Conservation (phyloP, 1,139 yeast species). For the Geotrichum reessii region DNA sequence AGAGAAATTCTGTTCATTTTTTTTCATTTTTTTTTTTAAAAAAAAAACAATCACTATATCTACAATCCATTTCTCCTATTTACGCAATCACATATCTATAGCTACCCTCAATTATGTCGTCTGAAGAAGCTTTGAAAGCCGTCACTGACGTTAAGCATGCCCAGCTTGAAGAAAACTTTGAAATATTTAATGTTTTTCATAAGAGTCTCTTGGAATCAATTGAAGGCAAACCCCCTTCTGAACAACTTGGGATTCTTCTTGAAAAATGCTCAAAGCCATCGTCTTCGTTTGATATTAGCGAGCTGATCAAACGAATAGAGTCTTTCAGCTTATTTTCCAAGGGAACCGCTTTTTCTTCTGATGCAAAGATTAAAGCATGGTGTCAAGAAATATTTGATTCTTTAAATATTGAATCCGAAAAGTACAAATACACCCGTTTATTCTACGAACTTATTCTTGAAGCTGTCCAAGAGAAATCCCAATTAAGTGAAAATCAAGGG, state of each 20-base stretch:
- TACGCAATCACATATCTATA: neutral
- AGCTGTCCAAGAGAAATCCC: conserved; percentile 10
- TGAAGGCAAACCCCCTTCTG: neutral
- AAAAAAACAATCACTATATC: neutral
- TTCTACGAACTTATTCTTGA: conserved; percentile 21
- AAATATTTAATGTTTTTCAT: conserved; percentile 7
- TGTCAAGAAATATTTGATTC: conserved; percentile 9
- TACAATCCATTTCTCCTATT: neutral
- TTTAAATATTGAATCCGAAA: conserved; percentile 12
- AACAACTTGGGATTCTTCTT: conserved; percentile 12
- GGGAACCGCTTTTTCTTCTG: conserved; percentile 8
- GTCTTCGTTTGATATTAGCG: neutral
- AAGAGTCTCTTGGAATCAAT: conserved; percentile 10
- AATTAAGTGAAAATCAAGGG: neutral
- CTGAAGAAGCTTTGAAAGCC: conserved; percentile 12
- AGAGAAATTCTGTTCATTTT: neutral
- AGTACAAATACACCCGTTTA: conserved; percentile 20
- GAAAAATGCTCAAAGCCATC: conserved; percentile 16
- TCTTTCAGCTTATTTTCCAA: conserved; percentile 6
- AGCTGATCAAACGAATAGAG: neutral
- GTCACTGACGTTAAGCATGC: conserved; percentile 16
- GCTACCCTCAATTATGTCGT: neutral
- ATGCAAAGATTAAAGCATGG: conserved; percentile 7
- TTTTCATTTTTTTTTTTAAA: neutral
- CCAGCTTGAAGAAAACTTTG: conserved; percentile 13